Percentiles rank a stretch among this genome's conserved stretches.
phyloP scores from a whole-genome alignment of 2,329 filamentous ascomycete species.

The Plenodomus lindquistii region DNA sequence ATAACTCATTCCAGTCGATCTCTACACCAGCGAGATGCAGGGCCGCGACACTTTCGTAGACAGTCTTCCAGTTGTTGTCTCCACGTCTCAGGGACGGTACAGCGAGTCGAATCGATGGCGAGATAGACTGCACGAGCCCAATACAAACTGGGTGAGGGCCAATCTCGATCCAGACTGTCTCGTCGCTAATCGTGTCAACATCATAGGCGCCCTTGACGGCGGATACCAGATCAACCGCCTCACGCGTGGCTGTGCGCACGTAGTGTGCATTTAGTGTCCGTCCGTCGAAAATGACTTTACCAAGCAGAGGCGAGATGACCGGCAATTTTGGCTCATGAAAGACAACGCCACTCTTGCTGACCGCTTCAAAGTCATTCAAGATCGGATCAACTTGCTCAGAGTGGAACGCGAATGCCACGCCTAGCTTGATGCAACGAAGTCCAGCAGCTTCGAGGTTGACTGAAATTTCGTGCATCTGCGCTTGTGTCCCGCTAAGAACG shows the following conservation, averaged over 20 bases:
- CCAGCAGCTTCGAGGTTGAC: constrained; percentile 5
- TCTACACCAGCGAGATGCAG: constrained; percentile 60
- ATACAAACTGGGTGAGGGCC: constrained; percentile 54
- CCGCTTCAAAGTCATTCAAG: constrained; percentile 45
- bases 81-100: constrained; percentile 3
- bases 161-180: constrained; percentile 50
- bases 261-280: constrained; percentile 47
- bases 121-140: constrained; percentile 38
- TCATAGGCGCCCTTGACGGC: constrained; percentile 46
- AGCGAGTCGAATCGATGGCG: not conserved
- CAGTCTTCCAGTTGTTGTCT: constrained; percentile 8
- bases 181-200: constrained; percentile 33
- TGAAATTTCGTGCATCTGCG: constrained; percentile 9
- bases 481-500: constrained; percentile 33
- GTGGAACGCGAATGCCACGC: constrained; percentile 27
- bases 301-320: constrained; percentile 52
- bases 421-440: constrained; percentile 13
- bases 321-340: constrained; percentile 32
- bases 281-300: constrained; percentile 45
- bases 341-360: constrained; percentile 29
- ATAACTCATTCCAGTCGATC: constrained; percentile 66
- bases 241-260: constrained; percentile 23
- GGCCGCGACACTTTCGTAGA: constrained; percentile 52
- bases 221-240: constrained; percentile 42
- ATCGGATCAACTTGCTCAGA: constrained; percentile 47